Percentiles rank a stretch among this genome's conserved stretches.
Evolutionary conservation across 2,329 filamentous ascomycete genomes (phyloP).

Genomic region (Fusarium oxysporum): DNA sequence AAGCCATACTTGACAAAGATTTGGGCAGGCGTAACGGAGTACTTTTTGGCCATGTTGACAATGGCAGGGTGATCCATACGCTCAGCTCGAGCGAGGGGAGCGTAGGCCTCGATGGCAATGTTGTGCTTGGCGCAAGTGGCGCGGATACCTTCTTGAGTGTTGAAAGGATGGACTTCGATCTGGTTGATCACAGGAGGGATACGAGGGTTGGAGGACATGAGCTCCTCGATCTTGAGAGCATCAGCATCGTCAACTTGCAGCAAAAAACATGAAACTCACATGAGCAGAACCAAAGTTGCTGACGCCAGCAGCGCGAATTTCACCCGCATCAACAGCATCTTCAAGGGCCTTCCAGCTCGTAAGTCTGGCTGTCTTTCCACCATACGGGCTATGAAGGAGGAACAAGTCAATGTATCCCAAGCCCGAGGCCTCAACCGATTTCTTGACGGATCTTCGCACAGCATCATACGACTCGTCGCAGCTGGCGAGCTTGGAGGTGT

Average conservation of each 20-base stretch:
- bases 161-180: conserved; percentile 86
- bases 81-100: conserved; percentile 77
- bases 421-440: conserved; percentile 72
- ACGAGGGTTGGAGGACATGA: conserved; percentile 71
- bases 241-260: accelerated
- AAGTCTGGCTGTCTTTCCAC: conserved; percentile 73
- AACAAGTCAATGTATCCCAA: conserved; percentile 84
- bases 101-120: conserved; percentile 83
- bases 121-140: conserved; percentile 72
- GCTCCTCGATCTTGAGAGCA: conserved; percentile 69
- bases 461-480: conserved; percentile 74
- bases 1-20: conserved; percentile 68
- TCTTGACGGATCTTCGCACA: conserved; percentile 73
- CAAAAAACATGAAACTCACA: conserved; percentile 56
- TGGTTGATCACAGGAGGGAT: conserved; percentile 80
- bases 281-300: conserved; percentile 84
- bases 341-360: conserved; percentile 82
- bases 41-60: conserved; percentile 71
- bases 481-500: conserved; percentile 81
- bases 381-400: conserved; percentile 82
- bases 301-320: conserved; percentile 78
- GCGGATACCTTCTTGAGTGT: conserved; percentile 76
- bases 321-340: conserved; percentile 78
- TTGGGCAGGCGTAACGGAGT: conserved; percentile 77
- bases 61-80: conserved; percentile 77